Base-by-base conservation (phyloP, 805 yeast genomes). In the Pichia scutulata region DNA sequence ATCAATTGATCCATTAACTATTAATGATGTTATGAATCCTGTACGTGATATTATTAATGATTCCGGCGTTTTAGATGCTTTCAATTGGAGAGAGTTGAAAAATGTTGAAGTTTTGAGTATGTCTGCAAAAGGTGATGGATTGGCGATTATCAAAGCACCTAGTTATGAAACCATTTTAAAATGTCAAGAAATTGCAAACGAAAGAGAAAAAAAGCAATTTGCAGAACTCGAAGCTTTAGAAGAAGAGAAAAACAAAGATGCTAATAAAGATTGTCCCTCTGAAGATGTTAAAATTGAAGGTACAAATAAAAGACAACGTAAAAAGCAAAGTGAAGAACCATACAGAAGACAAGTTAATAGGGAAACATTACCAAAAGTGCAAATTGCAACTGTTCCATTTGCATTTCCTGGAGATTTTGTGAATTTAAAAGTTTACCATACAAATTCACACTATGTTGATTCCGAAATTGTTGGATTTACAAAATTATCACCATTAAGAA, bases 61-160 rank as follows among this genome's bases (percentile, higher is more conserved):
- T 57, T 66, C 69, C 28, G 72, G 70, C 1, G 65, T 67, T n/a
- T 73, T 67, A 44, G 54, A 70, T 2, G 68, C 63, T 41, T 83
- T 80, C 58, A 63, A 63, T 47, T 86, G 87, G 60, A 73, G 90
- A 48, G 66, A 64, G 2, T 85, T 83, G 2, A 62, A 68, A 1
- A 70, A 80, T 50, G 89, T 88, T 19, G 67, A 75, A 52, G 73
- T 93, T 45, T 58, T 76, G 30, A 72, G 71, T 43, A 67, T 85
- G 16, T 72, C 88, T 12, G 84, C 96, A 2, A 86, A 81, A 54
- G 98, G 98, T 49, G 96, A 89, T 55, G 97, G 97, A 1, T 59
- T 92, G 22, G 96, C 86, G 0, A 52, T 89, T 5, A 74, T 86
- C 44, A 69, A 74, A 5, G 81, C 82, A 57, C 90, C 93, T 1